Percentiles rank a stretch among this genome's conserved stretches.
Evolutionary conservation across 2,329 filamentous ascomycete species (phyloP).

Genomic region (Grosmannia penicillata): DNA sequence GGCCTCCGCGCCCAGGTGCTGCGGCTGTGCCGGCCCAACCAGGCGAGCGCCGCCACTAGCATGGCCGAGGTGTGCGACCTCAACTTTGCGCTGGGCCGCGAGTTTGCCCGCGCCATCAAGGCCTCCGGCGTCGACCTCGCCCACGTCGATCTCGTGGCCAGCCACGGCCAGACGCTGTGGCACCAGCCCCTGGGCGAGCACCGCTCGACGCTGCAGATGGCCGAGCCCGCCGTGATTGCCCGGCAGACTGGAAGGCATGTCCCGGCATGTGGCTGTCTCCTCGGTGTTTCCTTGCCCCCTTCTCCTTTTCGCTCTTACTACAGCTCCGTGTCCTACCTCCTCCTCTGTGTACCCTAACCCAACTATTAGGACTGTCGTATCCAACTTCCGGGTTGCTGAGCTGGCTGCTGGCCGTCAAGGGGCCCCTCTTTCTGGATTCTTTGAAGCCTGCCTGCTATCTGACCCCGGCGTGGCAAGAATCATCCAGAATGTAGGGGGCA

Average conservation of each 20-base stretch:
- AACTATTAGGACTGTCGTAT: background rate
- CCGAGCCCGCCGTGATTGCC: slow-evolving; percentile 1
- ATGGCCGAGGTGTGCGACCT: slow-evolving; percentile 3
- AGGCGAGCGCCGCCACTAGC: background rate
- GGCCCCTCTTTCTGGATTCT: background rate
- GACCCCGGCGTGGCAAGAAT: background rate
- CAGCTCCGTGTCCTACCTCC: no score
- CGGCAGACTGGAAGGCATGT: background rate
- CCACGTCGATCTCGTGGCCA: background rate
- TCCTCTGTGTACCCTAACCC: no score
- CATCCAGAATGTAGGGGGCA: background rate
- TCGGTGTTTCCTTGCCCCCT: no score
- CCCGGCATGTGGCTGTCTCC: background rate
- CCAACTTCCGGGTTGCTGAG: slow-evolving; percentile 1
- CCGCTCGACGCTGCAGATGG: slow-evolving; percentile 1
- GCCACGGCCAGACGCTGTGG: slow-evolving; percentile 2
- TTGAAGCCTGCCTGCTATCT: background rate
- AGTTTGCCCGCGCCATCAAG: slow-evolving; percentile 1
- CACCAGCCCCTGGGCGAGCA: background rate
- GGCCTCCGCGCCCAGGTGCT: background rate
- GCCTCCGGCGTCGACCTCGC: background rate
- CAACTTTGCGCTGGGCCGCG: slow-evolving; percentile 1
- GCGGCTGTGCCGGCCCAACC: background rate
- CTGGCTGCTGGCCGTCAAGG: slow-evolving; percentile 1
- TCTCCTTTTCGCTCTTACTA: no score